These are phyloP conservation scores for Amphibolis antarctica DNA, from an alignment of 106 monocot species.

Conservation along the genomic window DNA sequence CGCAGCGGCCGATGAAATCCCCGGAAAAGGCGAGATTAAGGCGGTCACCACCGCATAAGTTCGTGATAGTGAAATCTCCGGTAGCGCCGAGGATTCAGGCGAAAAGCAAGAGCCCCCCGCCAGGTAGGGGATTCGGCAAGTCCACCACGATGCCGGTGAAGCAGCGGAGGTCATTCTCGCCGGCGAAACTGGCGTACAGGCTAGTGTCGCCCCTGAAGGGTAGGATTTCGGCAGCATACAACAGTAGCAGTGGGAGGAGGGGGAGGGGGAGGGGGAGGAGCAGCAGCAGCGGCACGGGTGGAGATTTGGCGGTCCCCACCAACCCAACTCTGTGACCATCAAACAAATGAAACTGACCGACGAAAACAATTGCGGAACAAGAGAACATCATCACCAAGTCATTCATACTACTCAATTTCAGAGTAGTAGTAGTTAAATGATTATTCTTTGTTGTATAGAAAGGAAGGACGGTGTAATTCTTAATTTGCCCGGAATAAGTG, in stretches of 20 bases:
- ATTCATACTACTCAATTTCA: no score
- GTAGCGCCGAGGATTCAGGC: slow-evolving; percentile 1
- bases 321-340: no score
- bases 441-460: no score
- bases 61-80: slow-evolving; percentile 24
- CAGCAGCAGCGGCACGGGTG: not conserved
- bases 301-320: no score
- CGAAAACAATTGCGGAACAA: no score
- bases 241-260: not conserved
- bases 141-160: slow-evolving; percentile 1
- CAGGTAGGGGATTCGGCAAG: not conserved
- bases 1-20: slow-evolving; percentile 14
- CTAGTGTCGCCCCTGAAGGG: slow-evolving; percentile 56
- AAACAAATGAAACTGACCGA: no score
- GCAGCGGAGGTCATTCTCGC: slow-evolving; percentile 17
- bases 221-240: slow-evolving; percentile 25
- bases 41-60: slow-evolving; percentile 7
- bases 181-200: slow-evolving; percentile 46
- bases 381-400: no score
- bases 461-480: no score
- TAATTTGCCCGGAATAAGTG: no score
- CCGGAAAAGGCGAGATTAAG: slow-evolving; percentile 29
- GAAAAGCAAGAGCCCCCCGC: slow-evolving; percentile 17
- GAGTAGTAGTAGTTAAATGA: no score
- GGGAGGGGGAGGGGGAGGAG: not conserved